These are phyloP conservation scores for grape (Vitis vinifera) DNA, from an alignment of 164 flowering plant species.

Conservation along the genomic window ASM3070453v1 NC_081814.1:3300001-3300500, in stretches of 20 bases:
- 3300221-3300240: constrained; percentile 94
- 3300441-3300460: constrained; percentile 96
- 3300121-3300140: constrained; percentile 67
- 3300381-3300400: constrained; percentile 95
- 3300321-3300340: not conserved
- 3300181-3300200: constrained; percentile 38
- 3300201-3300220: constrained; percentile 76
- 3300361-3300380: constrained; percentile 10
- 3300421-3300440: constrained; percentile 99
- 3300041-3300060: constrained; percentile 92
- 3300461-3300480: constrained; percentile 97
- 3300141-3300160: constrained; percentile 6
- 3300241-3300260: constrained; percentile 93
- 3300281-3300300: constrained; percentile 89
- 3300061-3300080: constrained; percentile 92
- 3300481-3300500: constrained; percentile 96
- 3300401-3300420: constrained; percentile 94
- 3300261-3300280: constrained; percentile 93
- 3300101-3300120: constrained; percentile 77
- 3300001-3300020: constrained; percentile 36
- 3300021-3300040: constrained; percentile 41
- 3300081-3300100: constrained; percentile 87
- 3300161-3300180: constrained; percentile 38
- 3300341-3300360: not conserved
- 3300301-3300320: constrained; percentile 32